Evolutionary conservation across 2,329 filamentous ascomycete species (phyloP).

Genomic region (Tolypocladium ovalisporum): DNA sequence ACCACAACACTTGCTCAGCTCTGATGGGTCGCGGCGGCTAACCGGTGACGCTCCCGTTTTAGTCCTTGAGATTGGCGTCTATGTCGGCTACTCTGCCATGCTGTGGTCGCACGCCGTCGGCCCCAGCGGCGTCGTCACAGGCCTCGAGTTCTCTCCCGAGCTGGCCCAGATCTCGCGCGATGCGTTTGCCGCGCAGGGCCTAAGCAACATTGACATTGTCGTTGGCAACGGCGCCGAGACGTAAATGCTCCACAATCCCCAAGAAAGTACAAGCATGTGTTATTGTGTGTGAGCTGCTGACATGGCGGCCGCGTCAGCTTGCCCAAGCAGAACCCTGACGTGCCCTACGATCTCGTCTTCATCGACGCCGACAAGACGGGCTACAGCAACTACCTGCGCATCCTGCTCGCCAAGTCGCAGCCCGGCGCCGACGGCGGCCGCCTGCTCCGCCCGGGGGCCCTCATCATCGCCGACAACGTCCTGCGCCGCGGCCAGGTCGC

Average conservation of each 20-base stretch:
- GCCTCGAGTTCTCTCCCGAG: conserved; percentile 32
- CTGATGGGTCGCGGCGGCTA: too few relatives aligned
- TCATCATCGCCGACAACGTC: conserved; percentile 45
- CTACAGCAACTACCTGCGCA: conserved; percentile 36
- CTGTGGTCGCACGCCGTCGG: conserved; percentile 37
- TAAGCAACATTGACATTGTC: conserved; percentile 34
- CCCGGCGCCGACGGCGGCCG: conserved; percentile 22
- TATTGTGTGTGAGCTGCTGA: background rate
- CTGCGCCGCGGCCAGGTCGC: conserved; percentile 38
- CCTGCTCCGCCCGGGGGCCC: conserved; percentile 35
- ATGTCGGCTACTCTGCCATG: conserved; percentile 36
- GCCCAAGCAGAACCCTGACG: conserved; percentile 15
- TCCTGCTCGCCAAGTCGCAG: conserved; percentile 31
- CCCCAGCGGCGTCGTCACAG: conserved; percentile 28
- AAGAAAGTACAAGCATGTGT: too few relatives aligned
- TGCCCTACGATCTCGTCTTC: conserved; percentile 42
- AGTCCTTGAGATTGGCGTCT: conserved; percentile 40
- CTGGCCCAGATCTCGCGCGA: conserved; percentile 30
- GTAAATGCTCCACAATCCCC: conserved; percentile 21
- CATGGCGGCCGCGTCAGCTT: conserved; percentile 8
- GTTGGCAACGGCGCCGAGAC: conserved; percentile 35
- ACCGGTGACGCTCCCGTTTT: background rate
- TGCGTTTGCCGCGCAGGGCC: conserved; percentile 24
- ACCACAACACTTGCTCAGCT: too few relatives aligned
- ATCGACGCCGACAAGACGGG: conserved; percentile 42